Evolutionary conservation across 139 green algal species (phyloP), one percentile per base, ranked within the genome.

Genomic region (Micractinium conductrix): DNA sequence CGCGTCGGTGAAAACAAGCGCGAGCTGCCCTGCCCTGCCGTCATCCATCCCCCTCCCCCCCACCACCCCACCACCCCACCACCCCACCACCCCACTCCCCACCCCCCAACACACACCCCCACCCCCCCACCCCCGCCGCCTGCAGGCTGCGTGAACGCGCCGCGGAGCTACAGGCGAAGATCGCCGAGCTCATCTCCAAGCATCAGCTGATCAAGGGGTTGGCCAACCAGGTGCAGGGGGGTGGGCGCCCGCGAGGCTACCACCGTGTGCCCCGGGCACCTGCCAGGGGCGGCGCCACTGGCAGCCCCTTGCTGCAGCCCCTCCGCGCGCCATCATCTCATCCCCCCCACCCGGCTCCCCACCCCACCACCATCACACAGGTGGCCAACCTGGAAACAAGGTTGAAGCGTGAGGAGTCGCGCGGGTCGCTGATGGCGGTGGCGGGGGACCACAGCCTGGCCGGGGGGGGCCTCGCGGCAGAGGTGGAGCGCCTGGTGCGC

Each of bases 201-300:
- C 43, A 63, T 40, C 69, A 73, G 50, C 38, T 63, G 40, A 38
- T 74, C 50, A 86, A 86, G 40, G 53, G 0, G 38, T 4, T 74
- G 50, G 38, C 70, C 38, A 86, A 86, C 50, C 80, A 78, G 68
- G 48, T 85, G 55, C 22, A n/a, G n/a, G n/a, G n/a, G n/a, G n/a
- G n/a, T n/a, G n/a, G n/a, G n/a, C n/a, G n/a, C n/a, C n/a, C n/a
- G n/a, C n/a, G n/a, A n/a, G n/a, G n/a, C n/a, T n/a, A n/a, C n/a
- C n/a, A n/a, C n/a, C n/a, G n/a, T n/a, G n/a, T n/a, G n/a, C n/a
- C n/a, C n/a, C n/a, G n/a, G n/a, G n/a, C n/a, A n/a, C n/a, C n/a
- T n/a, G n/a, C n/a, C n/a, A n/a, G n/a, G n/a, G n/a, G n/a, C n/a
- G n/a, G n/a, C n/a, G n/a, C n/a, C n/a, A n/a, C n/a, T n/a, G n/a